phyloP scores from a whole-genome alignment of 2,329 filamentous ascomycete genomes.

The Aureobasidium sp. region DNA sequence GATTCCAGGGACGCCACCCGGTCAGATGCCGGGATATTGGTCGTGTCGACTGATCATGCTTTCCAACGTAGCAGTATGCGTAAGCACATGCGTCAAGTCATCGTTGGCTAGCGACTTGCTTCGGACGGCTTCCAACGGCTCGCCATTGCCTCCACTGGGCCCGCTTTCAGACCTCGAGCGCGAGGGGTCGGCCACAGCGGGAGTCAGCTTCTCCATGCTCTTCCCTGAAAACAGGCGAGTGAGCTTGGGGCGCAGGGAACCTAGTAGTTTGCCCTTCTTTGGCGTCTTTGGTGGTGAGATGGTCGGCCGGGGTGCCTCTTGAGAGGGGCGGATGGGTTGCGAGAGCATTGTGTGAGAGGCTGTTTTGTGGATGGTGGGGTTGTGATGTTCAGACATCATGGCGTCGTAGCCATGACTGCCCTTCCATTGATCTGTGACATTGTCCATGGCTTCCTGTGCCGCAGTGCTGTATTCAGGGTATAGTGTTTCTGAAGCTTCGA shows the following conservation, averaged over 20 bases:
- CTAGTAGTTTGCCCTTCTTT: constrained; percentile 1
- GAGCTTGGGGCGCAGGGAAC: constrained; percentile 1
- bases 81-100: constrained; percentile 23
- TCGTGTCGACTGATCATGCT: constrained; percentile 38
- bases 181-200: constrained; percentile 4
- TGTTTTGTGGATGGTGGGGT: constrained; percentile 8
- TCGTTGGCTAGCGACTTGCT: constrained; percentile 22
- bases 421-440: constrained; percentile 29
- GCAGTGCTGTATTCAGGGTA: constrained; percentile 41
- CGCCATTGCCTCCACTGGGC: background rate
- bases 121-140: constrained; percentile 6
- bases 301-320: background rate
- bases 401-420: constrained; percentile 10
- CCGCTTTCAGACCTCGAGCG: constrained; percentile 19
- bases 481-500: constrained; percentile 36
- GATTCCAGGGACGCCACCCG: background rate
- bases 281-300: constrained; percentile 1
- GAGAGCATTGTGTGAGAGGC: constrained; percentile 12
- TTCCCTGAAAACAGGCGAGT: constrained; percentile 12
- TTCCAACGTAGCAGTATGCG: constrained; percentile 28
- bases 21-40: constrained; percentile 29
- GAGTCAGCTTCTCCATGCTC: background rate
- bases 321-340: background rate
- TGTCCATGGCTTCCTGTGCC: constrained; percentile 36
- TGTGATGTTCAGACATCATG: constrained; percentile 8